Conservation (phyloP, 2,329 filamentous ascomycete species). For the Dothideomycetes sp. region DNA sequence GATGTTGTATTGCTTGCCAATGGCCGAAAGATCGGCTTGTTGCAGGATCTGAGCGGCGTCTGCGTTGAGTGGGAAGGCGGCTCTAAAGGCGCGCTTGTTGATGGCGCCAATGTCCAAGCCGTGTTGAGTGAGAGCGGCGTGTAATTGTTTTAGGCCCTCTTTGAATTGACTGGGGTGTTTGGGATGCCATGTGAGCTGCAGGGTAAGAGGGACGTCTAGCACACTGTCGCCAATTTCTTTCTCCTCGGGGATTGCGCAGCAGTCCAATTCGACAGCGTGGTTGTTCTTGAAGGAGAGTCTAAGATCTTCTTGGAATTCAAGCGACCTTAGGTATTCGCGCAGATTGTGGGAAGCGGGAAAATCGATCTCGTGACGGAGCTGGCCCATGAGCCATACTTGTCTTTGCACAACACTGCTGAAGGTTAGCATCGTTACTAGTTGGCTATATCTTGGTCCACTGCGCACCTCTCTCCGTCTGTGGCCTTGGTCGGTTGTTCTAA, state of each 20-base stretch:
- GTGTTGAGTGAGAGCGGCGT: neutral
- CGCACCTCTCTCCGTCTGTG: conserved; percentile 74
- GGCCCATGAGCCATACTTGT: conserved; percentile 68
- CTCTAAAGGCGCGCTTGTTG: conserved; percentile 9
- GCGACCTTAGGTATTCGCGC: neutral
- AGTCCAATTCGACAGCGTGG: conserved; percentile 2
- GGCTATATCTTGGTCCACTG: no score
- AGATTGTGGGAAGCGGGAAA: neutral
- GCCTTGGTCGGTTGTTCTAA: conserved; percentile 65
- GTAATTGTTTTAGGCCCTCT: conserved; percentile 1
- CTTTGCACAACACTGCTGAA: conserved; percentile 73
- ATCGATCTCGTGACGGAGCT: conserved; percentile 6
- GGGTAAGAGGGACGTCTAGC: neutral
- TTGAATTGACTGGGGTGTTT: conserved; percentile 5
- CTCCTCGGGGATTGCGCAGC: neutral
- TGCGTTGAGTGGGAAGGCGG: neutral
- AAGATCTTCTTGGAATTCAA: neutral
- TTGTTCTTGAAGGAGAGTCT: neutral
- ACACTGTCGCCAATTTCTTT: neutral
- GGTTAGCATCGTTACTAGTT: neutral
- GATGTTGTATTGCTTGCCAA: conserved; percentile 11
- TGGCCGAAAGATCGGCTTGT: conserved; percentile 4
- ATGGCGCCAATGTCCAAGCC: neutral
- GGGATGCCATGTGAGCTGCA: conserved; percentile 11
- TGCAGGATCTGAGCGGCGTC: neutral